Conservation (phyloP, 108 stramenopile species). For the Skeletonema potamos region DNA sequence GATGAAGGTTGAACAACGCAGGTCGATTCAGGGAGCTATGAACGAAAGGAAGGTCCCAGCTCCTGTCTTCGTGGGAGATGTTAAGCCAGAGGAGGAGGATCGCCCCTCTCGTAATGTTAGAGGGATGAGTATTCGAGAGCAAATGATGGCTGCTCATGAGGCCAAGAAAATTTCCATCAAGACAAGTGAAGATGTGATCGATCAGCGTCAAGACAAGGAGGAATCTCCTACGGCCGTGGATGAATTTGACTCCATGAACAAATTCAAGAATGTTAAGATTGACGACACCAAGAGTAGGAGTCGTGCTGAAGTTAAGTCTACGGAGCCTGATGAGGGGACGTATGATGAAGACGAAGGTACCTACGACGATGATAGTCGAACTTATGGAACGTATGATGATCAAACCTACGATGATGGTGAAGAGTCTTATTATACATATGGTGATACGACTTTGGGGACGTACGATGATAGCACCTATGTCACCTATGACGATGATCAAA, state of each 20-base stretch:
- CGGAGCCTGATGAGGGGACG: slow-evolving; percentile 2
- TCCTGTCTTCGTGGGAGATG: neutral
- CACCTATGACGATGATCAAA: slow-evolving; percentile 29
- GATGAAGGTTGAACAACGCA: neutral
- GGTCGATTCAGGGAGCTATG: neutral
- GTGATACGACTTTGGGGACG: slow-evolving; percentile 16
- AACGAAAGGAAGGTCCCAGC: neutral
- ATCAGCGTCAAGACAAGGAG: slow-evolving; percentile 1
- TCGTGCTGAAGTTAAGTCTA: neutral
- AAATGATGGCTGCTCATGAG: neutral
- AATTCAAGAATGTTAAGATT: slow-evolving; percentile 8
- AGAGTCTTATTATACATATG: slow-evolving; percentile 4
- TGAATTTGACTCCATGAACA: slow-evolving; percentile 3
- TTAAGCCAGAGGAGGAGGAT: neutral
- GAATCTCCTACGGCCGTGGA: slow-evolving; percentile 29
- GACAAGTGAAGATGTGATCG: slow-evolving; percentile 1
- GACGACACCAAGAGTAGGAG: neutral
- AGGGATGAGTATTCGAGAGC: neutral
- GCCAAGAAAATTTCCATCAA: neutral
- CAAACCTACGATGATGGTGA: neutral
- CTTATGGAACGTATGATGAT: neutral
- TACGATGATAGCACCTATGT: slow-evolving; percentile 13
- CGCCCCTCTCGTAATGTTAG: neutral
- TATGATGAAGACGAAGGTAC: neutral
- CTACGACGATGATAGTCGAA: neutral